Evolutionary conservation across 2,329 filamentous ascomycete genomes (phyloP), one percentile per base, ranked within the genome.

Genomic region (Verticillium isaacii): DNA sequence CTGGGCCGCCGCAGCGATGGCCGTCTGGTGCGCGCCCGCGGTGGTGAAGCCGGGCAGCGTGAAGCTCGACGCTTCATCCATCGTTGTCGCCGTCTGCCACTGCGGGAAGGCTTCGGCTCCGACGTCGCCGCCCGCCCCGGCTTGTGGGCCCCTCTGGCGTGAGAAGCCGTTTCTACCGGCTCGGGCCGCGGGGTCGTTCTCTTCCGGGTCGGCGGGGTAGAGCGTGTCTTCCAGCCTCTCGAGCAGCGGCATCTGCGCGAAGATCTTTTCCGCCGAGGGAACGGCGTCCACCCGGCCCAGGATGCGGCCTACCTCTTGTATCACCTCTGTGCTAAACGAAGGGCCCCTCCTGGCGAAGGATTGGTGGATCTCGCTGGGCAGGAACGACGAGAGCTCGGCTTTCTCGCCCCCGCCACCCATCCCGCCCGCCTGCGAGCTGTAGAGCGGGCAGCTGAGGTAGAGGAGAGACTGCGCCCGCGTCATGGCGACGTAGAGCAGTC

Each of bases 401-500:
- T 63, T 61, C 45, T 65, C 85, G 0, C 88, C 86, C 62, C 86
- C 80, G 66, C 88, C 83, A 57, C 78, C 76, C 60, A 76, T 75
- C 29, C 82, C 78, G 61, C 85, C 83, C 8, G 88, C 86, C 63
- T 86, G 88, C 6, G n/a, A 32, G 29, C 50, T 19, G 67, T 87
- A 88, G 41, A 88, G 74, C 0, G 93, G 92, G 66, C 87, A 91
- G 72, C 92, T 97, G 60, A 98, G 80, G 68, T 97, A 97, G 1
- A 99, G 78, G 34, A 98, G 76, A 1, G 87, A 89, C 72, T 98
- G 89, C 7, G 95, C 94, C 72, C 94, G 83, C 3, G 94, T 99
- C 93, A 99, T 98, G 32, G 93, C 94, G 15, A 99, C 95, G 69
- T 98, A 99, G 0, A 99, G 80, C 56, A 99, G 77, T 32, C 94